Evolutionary conservation across 129 eudicot genomes (phyloP), one percentile per base, ranked within the genome.

Genomic region (Mikania micrantha): DNA sequence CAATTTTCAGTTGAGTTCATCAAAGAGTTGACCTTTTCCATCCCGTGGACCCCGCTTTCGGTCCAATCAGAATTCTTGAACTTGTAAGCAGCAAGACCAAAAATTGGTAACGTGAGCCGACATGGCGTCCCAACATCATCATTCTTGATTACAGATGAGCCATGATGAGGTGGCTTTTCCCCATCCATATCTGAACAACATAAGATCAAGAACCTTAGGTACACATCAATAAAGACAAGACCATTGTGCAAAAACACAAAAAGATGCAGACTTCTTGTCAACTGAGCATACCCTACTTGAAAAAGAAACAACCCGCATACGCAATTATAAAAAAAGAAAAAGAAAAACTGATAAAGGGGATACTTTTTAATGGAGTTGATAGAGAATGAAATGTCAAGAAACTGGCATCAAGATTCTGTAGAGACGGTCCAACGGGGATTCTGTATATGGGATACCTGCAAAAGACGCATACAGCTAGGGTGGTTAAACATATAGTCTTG

Each of bases 361-460:
- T 77, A 90, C 97, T 74, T 40, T 66, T 73, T 17, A 77, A 72
- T 41, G 87, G 91, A 32, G 94, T 90, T 29, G 99, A 84, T 31
- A 93, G 80, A 28, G 93, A 89, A 85, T 94, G 99, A 72, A 86
- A 94, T 22, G 96, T 87, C 72, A 94, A 79, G 78, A 94, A 94
- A 71, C 93, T 89, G 54, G 99, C 96, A 77, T 94, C 97, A 32
- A 94, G 79, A 77, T 90, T 86, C 64, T 85, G 89, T 69, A 89
- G 84, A 20, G 96, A 86, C 21, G 88, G 86, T 15, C 99, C 99
- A 13, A 84, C 85, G 0, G 96, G 96, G 70, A 93, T 93, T 77
- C 99, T 81, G 64, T 94, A 94, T 57, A 94, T 94, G 32, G 99
- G 99, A 73, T 94, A 94, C 98, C 96, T 92, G 56, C 71, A 77